A percentile compares a stretch with the other conserved stretches of the same genome.
phyloP scores from a whole-genome alignment of 2,329 filamentous ascomycete genomes.

The Fusarium nisikadoi region DNA sequence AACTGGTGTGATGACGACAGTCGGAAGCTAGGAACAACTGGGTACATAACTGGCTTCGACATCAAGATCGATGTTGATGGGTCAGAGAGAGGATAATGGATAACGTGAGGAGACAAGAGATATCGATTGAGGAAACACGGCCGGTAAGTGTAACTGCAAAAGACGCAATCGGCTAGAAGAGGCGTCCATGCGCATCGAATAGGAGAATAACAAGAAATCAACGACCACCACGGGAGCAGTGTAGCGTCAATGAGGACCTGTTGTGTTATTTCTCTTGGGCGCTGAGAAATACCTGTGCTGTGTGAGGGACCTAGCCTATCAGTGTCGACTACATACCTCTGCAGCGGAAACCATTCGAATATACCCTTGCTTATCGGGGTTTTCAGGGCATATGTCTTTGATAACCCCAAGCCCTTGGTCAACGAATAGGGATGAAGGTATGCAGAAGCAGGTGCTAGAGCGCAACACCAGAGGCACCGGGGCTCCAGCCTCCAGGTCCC shows the following conservation, averaged over 20 bases:
- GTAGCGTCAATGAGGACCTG: conserved; percentile 6
- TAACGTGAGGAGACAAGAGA: conserved; percentile 20
- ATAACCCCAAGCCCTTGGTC: conserved; percentile 11
- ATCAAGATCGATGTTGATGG: neutral
- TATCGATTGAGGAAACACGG: conserved; percentile 7
- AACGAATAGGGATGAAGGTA: conserved; percentile 28
- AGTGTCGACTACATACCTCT: conserved; percentile 12
- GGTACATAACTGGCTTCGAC: neutral
- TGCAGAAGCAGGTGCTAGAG: conserved; percentile 33
- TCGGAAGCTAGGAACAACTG: neutral
- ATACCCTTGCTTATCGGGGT: conserved; percentile 30
- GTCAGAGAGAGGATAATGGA: neutral
- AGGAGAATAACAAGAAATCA: conserved; percentile 3
- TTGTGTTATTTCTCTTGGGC: conserved; percentile 10
- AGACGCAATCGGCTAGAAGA: conserved; percentile 6
- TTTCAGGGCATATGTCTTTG: conserved; percentile 6
- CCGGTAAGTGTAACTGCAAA: neutral
- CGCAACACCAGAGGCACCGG: conserved; percentile 6
- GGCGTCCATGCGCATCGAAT: neutral
- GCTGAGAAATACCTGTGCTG: neutral
- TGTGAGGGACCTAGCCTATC: neutral
- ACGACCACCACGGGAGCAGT: neutral
- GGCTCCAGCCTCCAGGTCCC: neutral
- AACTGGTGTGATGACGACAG: neutral
- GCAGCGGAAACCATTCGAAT: conserved; percentile 19